Evolutionary conservation across 495 filamentous ascomycete species (phyloP).

Genomic region (Hyaloscypha variabilis): DNA sequence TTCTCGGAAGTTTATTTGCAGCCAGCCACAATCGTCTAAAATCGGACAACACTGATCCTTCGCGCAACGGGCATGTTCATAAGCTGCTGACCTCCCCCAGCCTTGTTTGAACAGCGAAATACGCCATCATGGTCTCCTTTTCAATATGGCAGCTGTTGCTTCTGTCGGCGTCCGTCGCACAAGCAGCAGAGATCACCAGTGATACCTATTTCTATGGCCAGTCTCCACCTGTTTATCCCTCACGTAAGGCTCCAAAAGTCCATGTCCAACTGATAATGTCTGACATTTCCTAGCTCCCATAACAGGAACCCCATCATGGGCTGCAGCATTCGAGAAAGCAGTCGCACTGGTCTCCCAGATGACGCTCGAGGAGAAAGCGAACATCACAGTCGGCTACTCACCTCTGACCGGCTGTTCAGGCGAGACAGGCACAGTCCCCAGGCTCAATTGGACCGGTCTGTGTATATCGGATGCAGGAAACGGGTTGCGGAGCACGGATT

Average conservation of each 20-base stretch:
- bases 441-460: conserved; percentile 61
- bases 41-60: not conserved
- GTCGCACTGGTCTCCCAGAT: conserved; percentile 54
- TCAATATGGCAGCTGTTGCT: not conserved
- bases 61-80: not conserved
- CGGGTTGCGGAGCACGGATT: conserved; percentile 60
- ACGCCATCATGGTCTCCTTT: not conserved
- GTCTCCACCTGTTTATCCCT: conserved; percentile 57
- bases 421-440: conserved; percentile 39
- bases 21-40: not conserved
- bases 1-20: not conserved
- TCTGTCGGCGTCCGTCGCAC: not conserved
- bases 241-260: conserved; percentile 38
- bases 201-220: conserved; percentile 58
- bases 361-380: conserved; percentile 59
- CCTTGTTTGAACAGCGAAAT: not conserved
- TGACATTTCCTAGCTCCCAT: conserved; percentile 14
- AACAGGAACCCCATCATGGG: conserved; percentile 42
- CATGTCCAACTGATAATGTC: not conserved
- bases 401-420: conserved; percentile 28
- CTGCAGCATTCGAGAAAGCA: conserved; percentile 51
- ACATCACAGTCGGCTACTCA: conserved; percentile 73
- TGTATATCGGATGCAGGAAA: conserved; percentile 66
- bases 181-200: conserved; percentile 36
- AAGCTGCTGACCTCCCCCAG: not conserved